phyloP scores from a whole-genome alignment of 192 early-diverging fungal genomes.

The Rhizophagus prolifer region DNA sequence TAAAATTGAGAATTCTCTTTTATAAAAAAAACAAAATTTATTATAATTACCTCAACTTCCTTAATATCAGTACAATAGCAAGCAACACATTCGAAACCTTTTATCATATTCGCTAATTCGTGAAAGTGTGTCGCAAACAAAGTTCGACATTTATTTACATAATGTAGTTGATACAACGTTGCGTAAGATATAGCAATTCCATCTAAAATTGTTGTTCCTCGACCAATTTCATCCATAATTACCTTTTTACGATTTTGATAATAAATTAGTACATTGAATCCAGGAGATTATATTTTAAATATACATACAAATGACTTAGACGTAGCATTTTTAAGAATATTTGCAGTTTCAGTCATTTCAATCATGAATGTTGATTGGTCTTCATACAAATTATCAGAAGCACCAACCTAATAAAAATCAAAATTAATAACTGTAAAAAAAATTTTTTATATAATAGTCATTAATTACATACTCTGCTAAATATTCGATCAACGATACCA shows the following conservation, averaged over 20 bases:
- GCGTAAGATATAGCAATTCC: constrained; percentile 74
- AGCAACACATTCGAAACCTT: constrained; percentile 27
- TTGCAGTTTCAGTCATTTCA: constrained; percentile 51
- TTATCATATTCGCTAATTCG: constrained; percentile 59
- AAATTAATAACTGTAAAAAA: neutral
- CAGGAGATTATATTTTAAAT: neutral
- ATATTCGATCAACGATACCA: constrained; percentile 51
- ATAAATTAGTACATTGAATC: neutral
- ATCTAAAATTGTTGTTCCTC: constrained; percentile 61
- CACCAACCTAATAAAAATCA: constrained; percentile 43
- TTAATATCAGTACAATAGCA: constrained; percentile 33
- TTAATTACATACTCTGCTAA: constrained; percentile 42
- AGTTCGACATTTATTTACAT: constrained; percentile 56
- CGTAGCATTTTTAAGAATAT: constrained; percentile 47
- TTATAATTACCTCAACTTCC: constrained; percentile 22
- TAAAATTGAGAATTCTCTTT: neutral
- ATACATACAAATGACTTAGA: constrained; percentile 39
- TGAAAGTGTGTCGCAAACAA: constrained; percentile 82
- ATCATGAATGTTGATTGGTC: constrained; percentile 57
- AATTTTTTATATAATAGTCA: neutral
- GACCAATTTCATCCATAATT: constrained; percentile 55
- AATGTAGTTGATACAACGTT: constrained; percentile 58
- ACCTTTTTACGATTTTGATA: constrained; percentile 14
- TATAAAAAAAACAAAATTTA: neutral
- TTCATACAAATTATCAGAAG: constrained; percentile 50